phyloP scores from a whole-genome alignment of 1,284 basidiomycete species.

The Trichosporon coremiiforme region DNA sequence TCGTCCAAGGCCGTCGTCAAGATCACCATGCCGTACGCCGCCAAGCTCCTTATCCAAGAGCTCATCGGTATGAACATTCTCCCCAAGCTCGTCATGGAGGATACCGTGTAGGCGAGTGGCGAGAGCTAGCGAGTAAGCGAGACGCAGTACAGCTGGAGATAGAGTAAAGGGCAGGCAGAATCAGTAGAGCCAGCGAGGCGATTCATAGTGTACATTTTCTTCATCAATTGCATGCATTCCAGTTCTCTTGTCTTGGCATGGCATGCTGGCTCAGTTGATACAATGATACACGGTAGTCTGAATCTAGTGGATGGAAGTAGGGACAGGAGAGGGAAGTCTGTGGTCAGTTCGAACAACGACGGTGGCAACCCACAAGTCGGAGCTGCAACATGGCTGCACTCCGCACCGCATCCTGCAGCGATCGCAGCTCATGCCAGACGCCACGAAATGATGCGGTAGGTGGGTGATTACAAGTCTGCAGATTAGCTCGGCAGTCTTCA shows the following conservation, averaged over 20 bases:
- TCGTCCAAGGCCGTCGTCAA: constrained; percentile 94
- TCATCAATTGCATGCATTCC: constrained; percentile 14
- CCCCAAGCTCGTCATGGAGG: constrained; percentile 76
- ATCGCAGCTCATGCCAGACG: too few species aligned
- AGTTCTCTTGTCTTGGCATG: neutral
- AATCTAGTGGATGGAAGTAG: neutral
- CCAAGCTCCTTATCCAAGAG: constrained; percentile 97
- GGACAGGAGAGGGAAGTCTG: neutral
- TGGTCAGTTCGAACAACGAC: too few species aligned
- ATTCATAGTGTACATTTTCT: constrained; percentile 8
- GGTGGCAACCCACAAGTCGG: too few species aligned
- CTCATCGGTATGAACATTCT: constrained; percentile 94
- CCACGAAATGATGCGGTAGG: too few species aligned
- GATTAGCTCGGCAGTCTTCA: constrained; percentile 5
- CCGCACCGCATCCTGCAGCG: too few species aligned
- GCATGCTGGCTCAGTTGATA: neutral
- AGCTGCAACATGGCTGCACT: too few species aligned
- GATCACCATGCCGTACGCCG: constrained; percentile 97
- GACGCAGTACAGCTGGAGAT: too few species aligned
- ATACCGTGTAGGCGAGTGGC: constrained; percentile 40
- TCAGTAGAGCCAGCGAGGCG: too few species aligned
- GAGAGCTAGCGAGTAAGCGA: too few species aligned
- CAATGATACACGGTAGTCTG: neutral
- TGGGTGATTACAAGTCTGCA: constrained; percentile 22
- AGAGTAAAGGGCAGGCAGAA: too few species aligned